Conservation (phyloP, 345 rosid species). For the Angophora floribunda region DNA sequence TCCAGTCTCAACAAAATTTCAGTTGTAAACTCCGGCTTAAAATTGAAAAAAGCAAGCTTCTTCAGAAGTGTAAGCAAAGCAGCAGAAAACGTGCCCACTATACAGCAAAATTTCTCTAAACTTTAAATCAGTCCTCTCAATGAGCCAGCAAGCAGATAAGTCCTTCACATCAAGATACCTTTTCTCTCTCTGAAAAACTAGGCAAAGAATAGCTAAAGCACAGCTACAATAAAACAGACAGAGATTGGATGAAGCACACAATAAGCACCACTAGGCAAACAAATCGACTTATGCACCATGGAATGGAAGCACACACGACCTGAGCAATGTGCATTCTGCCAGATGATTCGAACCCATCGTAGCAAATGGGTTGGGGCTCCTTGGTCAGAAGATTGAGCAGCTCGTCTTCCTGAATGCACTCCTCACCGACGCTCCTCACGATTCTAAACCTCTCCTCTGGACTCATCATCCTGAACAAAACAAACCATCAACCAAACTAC, state of each 20-base stretch:
- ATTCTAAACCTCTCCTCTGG: slow-evolving; percentile 53
- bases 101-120: not conserved
- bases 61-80: not conserved
- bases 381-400: slow-evolving; percentile 54
- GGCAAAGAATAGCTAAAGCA: not conserved
- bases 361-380: slow-evolving; percentile 70
- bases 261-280: not conserved
- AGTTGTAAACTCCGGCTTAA: not conserved
- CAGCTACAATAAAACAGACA: not conserved
- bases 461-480: slow-evolving; percentile 27
- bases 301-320: slow-evolving; percentile 8
- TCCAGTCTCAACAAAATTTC: not conserved
- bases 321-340: slow-evolving; percentile 95
- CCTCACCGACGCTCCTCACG: slow-evolving; percentile 72
- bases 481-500: not conserved
- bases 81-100: not conserved
- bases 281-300: not conserved
- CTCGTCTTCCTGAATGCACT: slow-evolving; percentile 80
- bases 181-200: not conserved
- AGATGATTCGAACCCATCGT: slow-evolving; percentile 90
- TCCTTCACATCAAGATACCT: not conserved
- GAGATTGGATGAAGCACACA: not conserved
- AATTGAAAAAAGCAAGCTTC: not conserved
- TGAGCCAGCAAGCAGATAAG: not conserved
- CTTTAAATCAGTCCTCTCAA: not conserved